Evolutionary conservation across 495 filamentous ascomycete genomes (phyloP).

Genomic region (Penicillium argentinense): DNA sequence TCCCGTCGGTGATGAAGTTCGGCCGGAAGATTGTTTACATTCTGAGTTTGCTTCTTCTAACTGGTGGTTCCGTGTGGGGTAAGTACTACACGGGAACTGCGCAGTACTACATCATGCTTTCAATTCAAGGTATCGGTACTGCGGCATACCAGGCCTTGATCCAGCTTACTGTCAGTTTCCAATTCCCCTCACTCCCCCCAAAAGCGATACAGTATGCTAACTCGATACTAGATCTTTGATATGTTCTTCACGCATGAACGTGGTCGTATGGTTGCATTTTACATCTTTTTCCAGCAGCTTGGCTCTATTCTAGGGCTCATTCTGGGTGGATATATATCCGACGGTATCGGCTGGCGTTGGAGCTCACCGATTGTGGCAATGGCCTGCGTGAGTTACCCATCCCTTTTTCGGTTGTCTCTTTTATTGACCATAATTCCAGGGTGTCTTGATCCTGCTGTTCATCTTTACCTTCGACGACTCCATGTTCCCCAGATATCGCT

Average conservation of each 20-base stretch:
- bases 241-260: conserved; percentile 30
- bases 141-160: conserved; percentile 33
- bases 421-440: conserved; percentile 7
- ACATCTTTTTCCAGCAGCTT: conserved; percentile 30
- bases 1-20: conserved; percentile 34
- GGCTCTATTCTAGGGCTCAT: conserved; percentile 31
- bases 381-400: conserved; percentile 20
- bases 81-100: conserved; percentile 22
- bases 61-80: conserved; percentile 25
- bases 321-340: conserved; percentile 27
- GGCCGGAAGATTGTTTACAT: conserved; percentile 35
- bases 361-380: conserved; percentile 32
- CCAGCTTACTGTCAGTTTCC: conserved; percentile 26
- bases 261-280: conserved; percentile 27
- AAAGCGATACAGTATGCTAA: background rate
- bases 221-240: conserved; percentile 26
- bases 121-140: conserved; percentile 28
- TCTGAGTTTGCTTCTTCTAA: conserved; percentile 22
- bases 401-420: background rate
- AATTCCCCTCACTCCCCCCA: too few relatives aligned
- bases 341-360: conserved; percentile 37
- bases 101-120: conserved; percentile 27
- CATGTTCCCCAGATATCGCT: conserved; percentile 33
- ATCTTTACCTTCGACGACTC: conserved; percentile 38
- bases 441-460: conserved; percentile 28